These are phyloP conservation scores for Ceratocystis cacaofunesta DNA, from an alignment of 2,329 filamentous ascomycete genomes.

Conservation along the genomic window DNA sequence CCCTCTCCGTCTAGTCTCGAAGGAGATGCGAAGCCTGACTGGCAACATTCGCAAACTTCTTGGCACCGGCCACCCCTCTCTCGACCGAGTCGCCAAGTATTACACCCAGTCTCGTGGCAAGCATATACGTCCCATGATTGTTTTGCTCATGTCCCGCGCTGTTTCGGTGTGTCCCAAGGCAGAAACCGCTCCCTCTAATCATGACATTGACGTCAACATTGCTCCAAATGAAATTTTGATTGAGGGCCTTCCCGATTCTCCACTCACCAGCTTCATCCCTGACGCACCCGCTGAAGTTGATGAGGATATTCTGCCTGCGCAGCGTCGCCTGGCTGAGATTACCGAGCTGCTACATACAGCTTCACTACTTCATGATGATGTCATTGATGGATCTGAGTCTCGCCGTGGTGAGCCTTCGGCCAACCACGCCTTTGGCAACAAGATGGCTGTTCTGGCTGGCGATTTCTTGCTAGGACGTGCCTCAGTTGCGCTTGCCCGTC, in stretches of 20 bases:
- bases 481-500: constrained; percentile 77
- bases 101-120: constrained; percentile 95
- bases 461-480: constrained; percentile 89
- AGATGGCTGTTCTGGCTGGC: constrained; percentile 96
- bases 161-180: constrained; percentile 62
- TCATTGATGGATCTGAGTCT: constrained; percentile 83
- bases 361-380: constrained; percentile 92
- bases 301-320: constrained; percentile 73
- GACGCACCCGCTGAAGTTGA: constrained; percentile 27
- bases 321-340: constrained; percentile 85
- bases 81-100: constrained; percentile 94
- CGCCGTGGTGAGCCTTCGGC: constrained; percentile 74
- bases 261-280: constrained; percentile 30
- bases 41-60: constrained; percentile 88
- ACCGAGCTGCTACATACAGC: constrained; percentile 96
- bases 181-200: constrained; percentile 23
- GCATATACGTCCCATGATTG: constrained; percentile 85
- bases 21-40: constrained; percentile 91
- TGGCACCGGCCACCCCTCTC: constrained; percentile 81
- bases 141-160: constrained; percentile 90
- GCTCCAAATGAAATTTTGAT: constrained; percentile 46
- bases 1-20: constrained; percentile 76
- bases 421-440: constrained; percentile 93
- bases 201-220: constrained; percentile 38
- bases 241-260: constrained; percentile 57